phyloP scores from a whole-genome alignment of 2,329 filamentous ascomycete genomes.

The Fusarium penzigii region DNA sequence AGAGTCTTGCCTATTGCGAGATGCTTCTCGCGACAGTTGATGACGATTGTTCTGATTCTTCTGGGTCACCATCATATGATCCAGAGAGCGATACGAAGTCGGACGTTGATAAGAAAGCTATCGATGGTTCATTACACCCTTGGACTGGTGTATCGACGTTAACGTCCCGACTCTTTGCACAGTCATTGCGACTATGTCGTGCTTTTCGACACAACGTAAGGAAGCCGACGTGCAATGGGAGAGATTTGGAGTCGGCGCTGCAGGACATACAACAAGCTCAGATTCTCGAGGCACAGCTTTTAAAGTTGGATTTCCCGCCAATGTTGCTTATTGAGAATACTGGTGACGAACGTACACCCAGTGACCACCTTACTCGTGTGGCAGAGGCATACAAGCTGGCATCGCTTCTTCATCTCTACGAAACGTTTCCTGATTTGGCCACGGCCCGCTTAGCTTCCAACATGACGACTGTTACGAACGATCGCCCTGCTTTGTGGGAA shows the following conservation, averaged over 20 bases:
- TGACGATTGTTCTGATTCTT: slow-evolving; percentile 22
- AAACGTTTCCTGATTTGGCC: slow-evolving; percentile 40
- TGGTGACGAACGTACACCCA: slow-evolving; percentile 32
- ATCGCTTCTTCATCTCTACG: slow-evolving; percentile 41
- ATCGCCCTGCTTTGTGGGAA: slow-evolving; percentile 34
- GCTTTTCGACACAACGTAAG: slow-evolving; percentile 31
- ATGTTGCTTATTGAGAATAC: slow-evolving; percentile 25
- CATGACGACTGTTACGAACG: slow-evolving; percentile 6
- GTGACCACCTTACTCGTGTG: slow-evolving; percentile 35
- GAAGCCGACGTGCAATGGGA: slow-evolving; percentile 23
- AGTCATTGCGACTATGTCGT: slow-evolving; percentile 38
- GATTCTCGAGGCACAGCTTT: slow-evolving; percentile 35
- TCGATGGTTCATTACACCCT: slow-evolving; percentile 32
- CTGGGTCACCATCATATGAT: neutral
- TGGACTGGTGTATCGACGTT: slow-evolving; percentile 42
- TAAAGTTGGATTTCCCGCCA: slow-evolving; percentile 32
- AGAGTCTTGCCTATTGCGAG: slow-evolving; percentile 42
- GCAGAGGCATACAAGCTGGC: slow-evolving; percentile 43
- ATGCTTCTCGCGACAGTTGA: slow-evolving; percentile 42
- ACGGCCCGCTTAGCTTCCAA: slow-evolving; percentile 27
- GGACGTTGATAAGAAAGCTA: slow-evolving; percentile 12
- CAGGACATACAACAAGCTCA: slow-evolving; percentile 31
- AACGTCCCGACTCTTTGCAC: slow-evolving; percentile 36
- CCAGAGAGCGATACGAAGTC: slow-evolving; percentile 9
- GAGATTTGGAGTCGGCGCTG: slow-evolving; percentile 29